Conservation (phyloP, 441 rosid species). For the Rhodomyrtus psidioides region DNA sequence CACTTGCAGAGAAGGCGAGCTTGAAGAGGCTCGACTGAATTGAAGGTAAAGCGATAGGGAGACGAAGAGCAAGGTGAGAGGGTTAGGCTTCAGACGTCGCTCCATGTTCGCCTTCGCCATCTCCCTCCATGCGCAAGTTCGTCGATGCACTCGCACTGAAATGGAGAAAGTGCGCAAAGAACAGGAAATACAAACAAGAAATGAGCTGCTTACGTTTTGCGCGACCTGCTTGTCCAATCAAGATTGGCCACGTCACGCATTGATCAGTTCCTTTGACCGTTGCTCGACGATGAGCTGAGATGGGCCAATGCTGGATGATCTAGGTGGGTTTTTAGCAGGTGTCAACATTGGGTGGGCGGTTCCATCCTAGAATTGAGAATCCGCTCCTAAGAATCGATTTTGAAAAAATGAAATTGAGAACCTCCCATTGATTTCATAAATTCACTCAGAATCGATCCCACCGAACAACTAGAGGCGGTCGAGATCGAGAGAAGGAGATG, state of each 20-base stretch:
- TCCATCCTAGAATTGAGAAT: too few relatives aligned
- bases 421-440: too few relatives aligned
- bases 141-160: neutral
- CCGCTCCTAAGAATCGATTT: too few relatives aligned
- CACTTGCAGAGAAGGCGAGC: constrained; percentile 8
- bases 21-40: constrained; percentile 4
- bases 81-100: neutral
- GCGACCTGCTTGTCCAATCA: neutral
- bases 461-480: too few relatives aligned
- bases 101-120: constrained; percentile 7
- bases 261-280: neutral
- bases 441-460: too few relatives aligned
- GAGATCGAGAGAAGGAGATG: too few relatives aligned
- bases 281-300: neutral
- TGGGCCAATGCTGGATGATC: neutral
- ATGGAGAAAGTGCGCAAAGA: neutral
- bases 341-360: too few relatives aligned
- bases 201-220: neutral
- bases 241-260: neutral
- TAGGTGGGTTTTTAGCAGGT: too few relatives aligned
- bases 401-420: too few relatives aligned
- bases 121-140: neutral
- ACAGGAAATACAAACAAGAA: fast-evolving
- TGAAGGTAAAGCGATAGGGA: constrained; percentile 4
- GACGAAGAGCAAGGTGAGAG: constrained; percentile 10